Conservation (phyloP, 2,329 filamentous ascomycete species). For the Whalleya microplaca region DNA sequence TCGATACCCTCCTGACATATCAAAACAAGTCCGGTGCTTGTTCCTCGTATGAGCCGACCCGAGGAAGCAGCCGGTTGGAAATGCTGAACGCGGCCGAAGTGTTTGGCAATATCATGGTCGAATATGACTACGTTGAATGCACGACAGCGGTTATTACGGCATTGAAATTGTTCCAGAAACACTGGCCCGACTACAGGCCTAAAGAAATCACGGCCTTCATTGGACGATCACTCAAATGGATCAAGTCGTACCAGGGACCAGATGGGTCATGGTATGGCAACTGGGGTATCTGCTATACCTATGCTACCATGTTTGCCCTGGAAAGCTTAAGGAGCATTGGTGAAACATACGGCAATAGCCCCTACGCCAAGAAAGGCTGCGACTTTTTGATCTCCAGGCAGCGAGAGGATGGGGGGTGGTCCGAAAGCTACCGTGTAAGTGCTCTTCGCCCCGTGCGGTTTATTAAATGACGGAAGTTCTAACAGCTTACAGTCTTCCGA, state of each 20-base stretch:
- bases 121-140: constrained; percentile 98
- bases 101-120: constrained; percentile 96
- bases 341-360: constrained; percentile 77
- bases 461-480: not conserved
- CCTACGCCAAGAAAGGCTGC: constrained; percentile 73
- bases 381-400: constrained; percentile 86
- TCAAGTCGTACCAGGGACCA: constrained; percentile 73
- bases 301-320: constrained; percentile 94
- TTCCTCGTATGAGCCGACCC: constrained; percentile 84
- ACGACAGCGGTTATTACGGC: constrained; percentile 93
- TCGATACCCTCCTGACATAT: constrained; percentile 89
- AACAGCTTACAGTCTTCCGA: constrained; percentile 67
- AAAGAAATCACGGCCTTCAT: constrained; percentile 77
- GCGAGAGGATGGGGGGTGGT: constrained; percentile 91
- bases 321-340: constrained; percentile 83
- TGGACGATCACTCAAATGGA: constrained; percentile 75
- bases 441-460: not conserved
- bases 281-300: constrained; percentile 98
- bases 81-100: constrained; percentile 94
- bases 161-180: constrained; percentile 76
- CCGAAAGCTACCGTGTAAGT: constrained; percentile 81
- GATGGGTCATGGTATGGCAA: constrained; percentile 98
- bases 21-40: constrained; percentile 87
- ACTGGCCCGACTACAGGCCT: constrained; percentile 80
- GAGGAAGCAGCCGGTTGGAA: constrained; percentile 79